Percentiles rank a stretch among this genome's conserved stretches.
Conservation (phyloP, 2,329 filamentous ascomycete genomes). For the Venturiaceae sp. region DNA sequence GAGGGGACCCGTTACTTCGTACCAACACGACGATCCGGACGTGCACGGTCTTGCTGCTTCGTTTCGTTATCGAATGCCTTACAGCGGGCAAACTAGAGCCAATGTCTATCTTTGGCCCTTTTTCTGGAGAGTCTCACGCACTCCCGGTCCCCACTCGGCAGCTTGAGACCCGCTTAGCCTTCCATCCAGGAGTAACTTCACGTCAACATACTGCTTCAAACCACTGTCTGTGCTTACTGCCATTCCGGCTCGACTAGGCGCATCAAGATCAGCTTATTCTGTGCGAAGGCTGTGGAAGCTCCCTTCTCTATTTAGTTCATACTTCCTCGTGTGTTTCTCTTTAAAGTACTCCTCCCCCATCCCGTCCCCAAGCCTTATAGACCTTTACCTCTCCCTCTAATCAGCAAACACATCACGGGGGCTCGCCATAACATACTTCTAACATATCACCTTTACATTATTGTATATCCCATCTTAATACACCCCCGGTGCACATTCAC, state of each 20-base stretch:
- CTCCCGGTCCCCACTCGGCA: not conserved
- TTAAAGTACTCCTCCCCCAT: conserved; percentile 4
- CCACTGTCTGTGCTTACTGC: conserved; percentile 3
- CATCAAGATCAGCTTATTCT: conserved; percentile 3
- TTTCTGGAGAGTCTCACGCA: not conserved
- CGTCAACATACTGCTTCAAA: conserved; percentile 4
- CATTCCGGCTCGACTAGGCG: not conserved
- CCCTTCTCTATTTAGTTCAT: not conserved
- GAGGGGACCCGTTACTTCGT: too few relatives aligned
- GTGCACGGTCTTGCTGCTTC: too few relatives aligned
- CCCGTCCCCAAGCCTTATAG: not conserved
- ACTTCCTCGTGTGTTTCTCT: not conserved
- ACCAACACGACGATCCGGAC: too few relatives aligned
- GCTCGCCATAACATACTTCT: not conserved
- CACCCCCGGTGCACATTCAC: not conserved
- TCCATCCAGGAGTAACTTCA: conserved; percentile 5
- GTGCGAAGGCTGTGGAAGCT: conserved; percentile 5
- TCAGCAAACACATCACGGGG: not conserved
- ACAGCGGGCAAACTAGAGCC: not conserved
- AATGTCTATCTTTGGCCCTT: conserved; percentile 2
- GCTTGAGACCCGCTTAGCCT: conserved; percentile 2
- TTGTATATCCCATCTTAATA: not conserved
- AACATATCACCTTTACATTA: not conserved
- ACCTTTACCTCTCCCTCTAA: not conserved
- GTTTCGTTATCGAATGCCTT: not conserved